phyloP scores from a whole-genome alignment of 1,139 yeast species.

The Yamadazyma membranifaciens region DNA sequence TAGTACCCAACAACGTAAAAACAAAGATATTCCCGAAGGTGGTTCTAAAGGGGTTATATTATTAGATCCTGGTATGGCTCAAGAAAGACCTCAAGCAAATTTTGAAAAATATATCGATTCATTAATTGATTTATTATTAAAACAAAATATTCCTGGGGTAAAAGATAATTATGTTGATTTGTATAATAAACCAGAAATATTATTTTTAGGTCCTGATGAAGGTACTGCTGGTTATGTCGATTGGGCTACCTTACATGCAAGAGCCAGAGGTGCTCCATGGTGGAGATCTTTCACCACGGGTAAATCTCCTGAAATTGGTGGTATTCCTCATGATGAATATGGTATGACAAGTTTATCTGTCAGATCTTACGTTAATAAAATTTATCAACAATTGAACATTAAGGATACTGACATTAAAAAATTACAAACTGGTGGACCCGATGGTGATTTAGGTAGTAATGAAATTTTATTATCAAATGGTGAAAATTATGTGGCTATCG shows the following conservation, averaged over 20 bases:
- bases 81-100: conserved; percentile 78
- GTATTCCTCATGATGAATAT: conserved; percentile 96
- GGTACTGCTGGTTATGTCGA: conserved; percentile 94
- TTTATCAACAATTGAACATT: conserved; percentile 73
- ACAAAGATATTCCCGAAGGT: conserved; percentile 98
- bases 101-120: conserved; percentile 93
- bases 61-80: conserved; percentile 77
- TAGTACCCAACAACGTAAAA: conserved; percentile 92
- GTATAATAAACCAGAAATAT: conserved; percentile 79
- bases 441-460: conserved; percentile 96
- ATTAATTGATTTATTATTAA: conserved; percentile 79
- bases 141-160: conserved; percentile 69
- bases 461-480: conserved; percentile 82
- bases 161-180: conserved; percentile 86
- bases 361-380: conserved; percentile 86
- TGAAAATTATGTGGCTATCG: conserved; percentile 83
- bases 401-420: conserved; percentile 62
- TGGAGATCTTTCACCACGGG: conserved; percentile 99
- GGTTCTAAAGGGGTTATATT: conserved; percentile 97
- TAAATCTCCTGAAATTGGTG: conserved; percentile 87
- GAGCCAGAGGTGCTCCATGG: conserved; percentile 93
- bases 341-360: conserved; percentile 98
- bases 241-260: conserved; percentile 98
- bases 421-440: conserved; percentile 98
- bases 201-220: conserved; percentile 98